These are phyloP conservation scores for Passiflora organensis DNA, from an alignment of 345 rosid species.

Conservation along the genomic window DNA sequence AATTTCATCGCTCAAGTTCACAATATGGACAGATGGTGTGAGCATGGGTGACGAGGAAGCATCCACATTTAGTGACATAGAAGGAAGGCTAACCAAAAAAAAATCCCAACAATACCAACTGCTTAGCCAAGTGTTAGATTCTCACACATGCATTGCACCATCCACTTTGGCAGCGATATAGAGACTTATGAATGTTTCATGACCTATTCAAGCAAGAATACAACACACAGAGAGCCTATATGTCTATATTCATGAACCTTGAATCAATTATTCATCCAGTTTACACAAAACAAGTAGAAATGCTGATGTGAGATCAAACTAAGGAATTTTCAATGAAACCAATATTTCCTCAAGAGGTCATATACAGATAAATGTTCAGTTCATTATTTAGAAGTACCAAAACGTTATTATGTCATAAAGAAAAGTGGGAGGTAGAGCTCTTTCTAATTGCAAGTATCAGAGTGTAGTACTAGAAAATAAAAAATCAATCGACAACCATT, in stretches of 20 bases:
- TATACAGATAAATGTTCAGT: neutral
- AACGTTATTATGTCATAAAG: neutral
- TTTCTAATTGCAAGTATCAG: neutral
- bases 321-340: neutral
- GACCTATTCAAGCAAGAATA: neutral
- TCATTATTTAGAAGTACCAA: neutral
- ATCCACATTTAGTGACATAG: neutral
- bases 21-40: neutral
- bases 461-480: neutral
- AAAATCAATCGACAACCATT: neutral
- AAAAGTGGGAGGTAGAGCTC: neutral
- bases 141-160: neutral
- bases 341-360: neutral
- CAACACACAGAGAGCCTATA: neutral
- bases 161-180: neutral
- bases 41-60: neutral
- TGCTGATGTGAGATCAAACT: neutral
- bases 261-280: slow-evolving; percentile 3
- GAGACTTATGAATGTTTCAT: neutral
- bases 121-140: neutral
- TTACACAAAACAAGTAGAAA: neutral
- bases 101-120: neutral
- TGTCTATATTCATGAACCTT: too few relatives aligned
- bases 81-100: neutral
- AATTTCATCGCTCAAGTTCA: neutral